A percentile compares a stretch with the other conserved stretches of the same genome.
Evolutionary conservation across 2,329 filamentous ascomycete genomes (phyloP).

Genomic region (Ceratocystis cubensis): DNA sequence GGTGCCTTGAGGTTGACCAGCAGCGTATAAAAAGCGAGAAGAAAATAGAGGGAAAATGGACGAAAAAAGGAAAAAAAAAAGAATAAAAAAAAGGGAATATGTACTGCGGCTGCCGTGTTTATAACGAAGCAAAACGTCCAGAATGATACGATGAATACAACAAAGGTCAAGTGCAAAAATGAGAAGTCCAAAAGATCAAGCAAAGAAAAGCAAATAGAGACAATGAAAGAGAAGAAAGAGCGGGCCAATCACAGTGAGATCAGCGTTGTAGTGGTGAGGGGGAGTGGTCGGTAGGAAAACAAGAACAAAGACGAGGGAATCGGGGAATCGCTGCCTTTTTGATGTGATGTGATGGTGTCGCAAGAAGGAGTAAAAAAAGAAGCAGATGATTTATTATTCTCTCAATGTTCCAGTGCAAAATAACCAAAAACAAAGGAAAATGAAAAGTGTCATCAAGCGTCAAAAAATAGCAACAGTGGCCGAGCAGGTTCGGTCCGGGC

Average conservation of each 20-base stretch:
- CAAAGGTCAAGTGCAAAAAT: neutral
- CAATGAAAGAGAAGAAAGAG: neutral
- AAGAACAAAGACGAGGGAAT: constrained; percentile 7
- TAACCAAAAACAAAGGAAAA: constrained; percentile 9
- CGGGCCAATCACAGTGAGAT: neutral
- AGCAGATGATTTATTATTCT: neutral
- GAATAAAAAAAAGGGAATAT: neutral
- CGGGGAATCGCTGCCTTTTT: constrained; percentile 8
- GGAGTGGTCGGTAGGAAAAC: neutral
- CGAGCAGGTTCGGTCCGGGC: neutral
- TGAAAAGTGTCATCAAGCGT: constrained; percentile 8
- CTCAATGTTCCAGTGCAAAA: neutral
- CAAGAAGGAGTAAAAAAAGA: neutral
- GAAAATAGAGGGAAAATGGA: too few species aligned
- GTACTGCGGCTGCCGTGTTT: too few species aligned
- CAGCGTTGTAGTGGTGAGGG: neutral
- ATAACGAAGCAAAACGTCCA: neutral
- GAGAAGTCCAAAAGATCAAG: neutral
- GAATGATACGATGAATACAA: constrained; percentile 7
- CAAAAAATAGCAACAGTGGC: neutral
- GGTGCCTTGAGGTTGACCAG: too few species aligned
- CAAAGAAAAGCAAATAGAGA: neutral
- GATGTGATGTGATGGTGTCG: neutral
- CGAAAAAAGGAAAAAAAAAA: too few species aligned
- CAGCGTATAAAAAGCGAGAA: too few species aligned